phyloP scores from a whole-genome alignment of 768 basidiomycete genomes.

The Termitomyces sp. region DNA sequence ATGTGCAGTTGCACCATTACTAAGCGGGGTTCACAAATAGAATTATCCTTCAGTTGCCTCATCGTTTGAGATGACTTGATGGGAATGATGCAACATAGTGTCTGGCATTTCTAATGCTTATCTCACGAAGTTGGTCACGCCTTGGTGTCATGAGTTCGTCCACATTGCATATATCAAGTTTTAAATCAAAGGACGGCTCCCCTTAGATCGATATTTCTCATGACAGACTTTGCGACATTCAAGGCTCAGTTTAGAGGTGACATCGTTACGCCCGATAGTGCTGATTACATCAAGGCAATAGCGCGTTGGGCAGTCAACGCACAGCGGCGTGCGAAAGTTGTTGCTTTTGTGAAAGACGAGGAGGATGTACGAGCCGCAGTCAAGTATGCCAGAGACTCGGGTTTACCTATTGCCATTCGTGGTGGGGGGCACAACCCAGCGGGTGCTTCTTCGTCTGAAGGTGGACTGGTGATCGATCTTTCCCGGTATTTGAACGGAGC shows the following conservation, averaged over 20 bases:
- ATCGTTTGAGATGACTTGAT: neutral
- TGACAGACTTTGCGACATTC: slow-evolving; percentile 1
- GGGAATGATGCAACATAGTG: neutral
- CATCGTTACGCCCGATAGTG: slow-evolving; percentile 4
- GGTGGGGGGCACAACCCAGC: slow-evolving; percentile 34
- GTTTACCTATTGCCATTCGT: slow-evolving; percentile 25
- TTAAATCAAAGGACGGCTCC: neutral
- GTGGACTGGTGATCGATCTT: slow-evolving; percentile 35
- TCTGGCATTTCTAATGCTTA: neutral
- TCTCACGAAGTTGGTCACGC: neutral
- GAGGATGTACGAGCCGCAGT: slow-evolving; percentile 13
- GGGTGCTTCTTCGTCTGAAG: slow-evolving; percentile 30
- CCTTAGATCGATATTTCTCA: neutral
- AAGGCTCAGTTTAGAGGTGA: slow-evolving; percentile 13
- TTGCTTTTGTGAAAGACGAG: slow-evolving; percentile 14
- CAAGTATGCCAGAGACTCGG: slow-evolving; percentile 7
- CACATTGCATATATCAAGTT: too few relatives aligned
- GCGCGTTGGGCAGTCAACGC: slow-evolving; percentile 17
- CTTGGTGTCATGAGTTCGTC: neutral
- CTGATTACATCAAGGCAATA: slow-evolving; percentile 13
- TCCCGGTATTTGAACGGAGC: slow-evolving; percentile 18
- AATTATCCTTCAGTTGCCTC: neutral
- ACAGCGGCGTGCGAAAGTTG: slow-evolving; percentile 12
- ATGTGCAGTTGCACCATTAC: too few relatives aligned
- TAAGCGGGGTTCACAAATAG: too few relatives aligned